Percentiles rank a stretch among this genome's conserved stretches.
Evolutionary conservation across 2,329 filamentous ascomycete species (phyloP).

Genomic region (Phialophora chinensis): DNA sequence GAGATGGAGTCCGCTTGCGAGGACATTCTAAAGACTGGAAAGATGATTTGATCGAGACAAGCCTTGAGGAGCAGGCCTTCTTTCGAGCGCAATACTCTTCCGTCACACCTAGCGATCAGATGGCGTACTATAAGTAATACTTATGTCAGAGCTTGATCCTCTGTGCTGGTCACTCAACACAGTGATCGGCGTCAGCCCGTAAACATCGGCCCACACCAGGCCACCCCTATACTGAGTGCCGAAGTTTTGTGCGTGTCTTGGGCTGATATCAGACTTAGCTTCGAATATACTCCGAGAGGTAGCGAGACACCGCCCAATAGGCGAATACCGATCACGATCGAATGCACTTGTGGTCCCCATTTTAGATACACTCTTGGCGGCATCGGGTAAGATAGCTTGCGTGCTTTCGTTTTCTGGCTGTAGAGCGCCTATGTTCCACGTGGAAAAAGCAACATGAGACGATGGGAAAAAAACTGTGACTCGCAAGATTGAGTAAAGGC

Average conservation of each 20-base stretch:
- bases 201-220: not conserved
- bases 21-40: slow-evolving; percentile 19
- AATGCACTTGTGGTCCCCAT: no score
- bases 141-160: no score
- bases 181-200: not conserved
- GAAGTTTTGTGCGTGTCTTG: not conserved
- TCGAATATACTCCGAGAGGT: not conserved
- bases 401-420: not conserved
- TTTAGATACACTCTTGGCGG: no score
- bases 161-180: not conserved
- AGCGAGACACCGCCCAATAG: slow-evolving; percentile 1
- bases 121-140: no score
- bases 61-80: not conserved
- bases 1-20: slow-evolving; percentile 45
- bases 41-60: not conserved
- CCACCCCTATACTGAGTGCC: not conserved
- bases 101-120: not conserved
- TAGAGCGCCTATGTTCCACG: not conserved
- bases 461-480: slow-evolving; percentile 10
- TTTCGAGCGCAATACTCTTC: not conserved
- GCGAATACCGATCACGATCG: not conserved
- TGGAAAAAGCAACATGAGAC: slow-evolving; percentile 5
- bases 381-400: not conserved
- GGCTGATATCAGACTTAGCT: not conserved
- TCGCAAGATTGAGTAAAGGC: slow-evolving; percentile 18